Conservation (phyloP, 208 protist genomes). For the Naegleria fowleri region DNA sequence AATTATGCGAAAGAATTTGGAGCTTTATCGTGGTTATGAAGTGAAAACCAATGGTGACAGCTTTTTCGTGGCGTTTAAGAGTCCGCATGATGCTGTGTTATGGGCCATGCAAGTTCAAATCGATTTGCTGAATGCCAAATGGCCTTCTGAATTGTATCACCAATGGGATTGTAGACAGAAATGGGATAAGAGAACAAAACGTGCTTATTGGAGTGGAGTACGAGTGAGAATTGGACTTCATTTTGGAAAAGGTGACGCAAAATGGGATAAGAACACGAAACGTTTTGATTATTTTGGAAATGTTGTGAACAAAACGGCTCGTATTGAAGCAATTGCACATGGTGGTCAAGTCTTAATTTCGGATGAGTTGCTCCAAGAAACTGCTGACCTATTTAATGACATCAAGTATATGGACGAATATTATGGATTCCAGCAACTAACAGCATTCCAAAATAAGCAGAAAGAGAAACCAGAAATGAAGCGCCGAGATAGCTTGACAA, state of each 20-base stretch:
- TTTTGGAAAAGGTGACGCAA: slow-evolving; percentile 2
- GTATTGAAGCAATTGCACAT: slow-evolving; percentile 28
- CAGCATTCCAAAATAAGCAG: neutral
- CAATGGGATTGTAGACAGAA: neutral
- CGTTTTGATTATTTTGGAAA: slow-evolving; percentile 41
- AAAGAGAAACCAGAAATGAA: neutral
- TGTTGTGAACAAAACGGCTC: slow-evolving; percentile 34
- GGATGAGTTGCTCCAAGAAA: neutral
- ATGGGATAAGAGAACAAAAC: neutral
- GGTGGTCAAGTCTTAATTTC: slow-evolving; percentile 33
- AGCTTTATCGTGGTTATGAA: slow-evolving; percentile 53
- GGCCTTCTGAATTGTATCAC: slow-evolving; percentile 29
- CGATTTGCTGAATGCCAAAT: slow-evolving; percentile 30
- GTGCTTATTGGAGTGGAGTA: slow-evolving; percentile 10
- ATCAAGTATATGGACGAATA: neutral
- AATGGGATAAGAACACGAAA: slow-evolving; percentile 24
- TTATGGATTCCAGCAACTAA: neutral
- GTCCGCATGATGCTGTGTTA: slow-evolving; percentile 52
- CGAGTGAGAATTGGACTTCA: slow-evolving; percentile 39
- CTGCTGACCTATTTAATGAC: neutral
- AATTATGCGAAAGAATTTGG: slow-evolving; percentile 59
- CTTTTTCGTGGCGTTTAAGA: slow-evolving; percentile 68
- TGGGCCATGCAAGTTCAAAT: slow-evolving; percentile 24
- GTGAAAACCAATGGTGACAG: slow-evolving; percentile 59
- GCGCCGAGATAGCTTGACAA: neutral